These are phyloP conservation scores for Carex kokanica DNA, from an alignment of 176 grass and related monocot species.

Conservation along the genomic window DNA sequence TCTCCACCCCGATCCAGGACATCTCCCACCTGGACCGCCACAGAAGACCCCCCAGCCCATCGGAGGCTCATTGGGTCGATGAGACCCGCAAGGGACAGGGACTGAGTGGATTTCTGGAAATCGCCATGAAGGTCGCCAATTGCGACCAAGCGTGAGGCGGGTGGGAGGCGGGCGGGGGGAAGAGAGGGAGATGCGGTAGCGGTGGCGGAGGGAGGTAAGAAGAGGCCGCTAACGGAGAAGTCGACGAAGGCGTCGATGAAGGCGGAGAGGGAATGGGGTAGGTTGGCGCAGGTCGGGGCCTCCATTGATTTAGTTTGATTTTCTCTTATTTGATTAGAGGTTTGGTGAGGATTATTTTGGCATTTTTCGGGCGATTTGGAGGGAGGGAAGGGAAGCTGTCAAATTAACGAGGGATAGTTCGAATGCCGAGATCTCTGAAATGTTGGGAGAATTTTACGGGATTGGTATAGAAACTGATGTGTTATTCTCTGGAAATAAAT, in stretches of 20 bases:
- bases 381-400: background rate
- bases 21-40: slow-evolving; percentile 90
- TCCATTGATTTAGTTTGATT: slow-evolving; percentile 10
- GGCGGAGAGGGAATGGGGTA: slow-evolving; percentile 61
- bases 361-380: slow-evolving; percentile 1
- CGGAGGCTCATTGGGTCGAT: slow-evolving; percentile 11
- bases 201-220: slow-evolving; percentile 4
- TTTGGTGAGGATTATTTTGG: background rate
- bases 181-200: background rate
- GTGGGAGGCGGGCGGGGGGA: slow-evolving; percentile 43
- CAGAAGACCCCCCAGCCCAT: slow-evolving; percentile 62
- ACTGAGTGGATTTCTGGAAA: slow-evolving; percentile 65
- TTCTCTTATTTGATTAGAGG: slow-evolving; percentile 1
- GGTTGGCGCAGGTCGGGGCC: slow-evolving; percentile 42
- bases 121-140: slow-evolving; percentile 92
- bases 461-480: too few relatives aligned
- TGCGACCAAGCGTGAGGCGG: slow-evolving; percentile 64
- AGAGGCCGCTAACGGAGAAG: slow-evolving; percentile 64
- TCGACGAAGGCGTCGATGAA: slow-evolving; percentile 81
- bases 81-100: slow-evolving; percentile 69
- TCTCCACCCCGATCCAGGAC: slow-evolving; percentile 87
- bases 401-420: background rate
- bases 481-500: too few relatives aligned
- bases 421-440: background rate
- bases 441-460: background rate